Evolutionary conservation across 2,329 filamentous ascomycete genomes (phyloP), one percentile per base, ranked within the genome.

Genomic region (Neonectria neomacrospora): DNA sequence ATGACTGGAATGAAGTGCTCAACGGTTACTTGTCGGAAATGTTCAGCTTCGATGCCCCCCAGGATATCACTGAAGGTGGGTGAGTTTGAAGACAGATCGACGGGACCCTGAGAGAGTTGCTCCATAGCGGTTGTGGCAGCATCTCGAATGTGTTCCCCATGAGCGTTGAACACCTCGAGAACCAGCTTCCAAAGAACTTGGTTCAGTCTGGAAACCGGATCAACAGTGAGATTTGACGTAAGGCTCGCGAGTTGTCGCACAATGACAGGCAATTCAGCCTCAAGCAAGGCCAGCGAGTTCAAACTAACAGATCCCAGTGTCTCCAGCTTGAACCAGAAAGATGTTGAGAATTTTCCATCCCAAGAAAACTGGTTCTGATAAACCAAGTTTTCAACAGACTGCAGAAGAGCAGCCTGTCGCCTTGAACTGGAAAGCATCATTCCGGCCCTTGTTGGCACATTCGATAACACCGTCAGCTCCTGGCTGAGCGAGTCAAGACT

Each of bases 241-340:
- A 86, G 81, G 37, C 77, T 74, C 51, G 84, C 78, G 26, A 91
- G 70, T 59, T 87, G 83, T 47, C 82, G 81, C 10, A 86, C 87
- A 63, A 92, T 79, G 3, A 85, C 80, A 9, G 88, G 87, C 53
- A 92, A 78, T 72, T 93, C 91, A 1, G 82, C 80, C 75, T 91
- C 88, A 0, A 93, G 80, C 18, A 90, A 81, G 47, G 85, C 82
- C 51, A 93, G 78, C 44, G 88, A 86, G 48, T 83, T 83, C 41
- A 93, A 78, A 48, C 80, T 85, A 0, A 89, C 86, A 23, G 83
- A 79, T 12, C 79, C 78, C 18, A 89, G 75, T 1, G 76, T 78
- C 54, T 84, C 80, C 50, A 91, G 76, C 67, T 85, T 88, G 14
- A 80, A 79, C 68, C 92, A 79, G 3, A 92, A 72, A 1, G 83